Evolutionary conservation across 163 green algal genomes (phyloP).

Genomic region (Botryococcus braunii): DNA sequence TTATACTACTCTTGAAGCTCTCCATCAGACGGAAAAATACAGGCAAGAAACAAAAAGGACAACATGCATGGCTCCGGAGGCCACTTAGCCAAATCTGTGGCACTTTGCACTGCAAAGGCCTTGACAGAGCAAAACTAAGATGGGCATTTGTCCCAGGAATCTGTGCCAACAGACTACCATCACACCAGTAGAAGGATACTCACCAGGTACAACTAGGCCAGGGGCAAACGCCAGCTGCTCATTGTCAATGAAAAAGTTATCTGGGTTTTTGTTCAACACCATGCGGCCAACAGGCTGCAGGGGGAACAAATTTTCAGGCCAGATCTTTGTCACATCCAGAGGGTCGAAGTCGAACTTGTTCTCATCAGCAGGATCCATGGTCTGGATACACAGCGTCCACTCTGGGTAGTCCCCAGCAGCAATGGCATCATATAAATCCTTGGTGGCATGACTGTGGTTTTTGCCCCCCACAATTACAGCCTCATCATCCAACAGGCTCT

Average conservation of each 20-base stretch:
- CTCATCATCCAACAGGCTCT: conserved; percentile 78
- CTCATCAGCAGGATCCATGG: conserved; percentile 78
- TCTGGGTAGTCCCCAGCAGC: conserved; percentile 81
- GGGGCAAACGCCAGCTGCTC: conserved; percentile 94
- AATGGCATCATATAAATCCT: conserved; percentile 85
- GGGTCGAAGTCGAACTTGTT: conserved; percentile 88
- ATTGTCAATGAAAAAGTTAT: conserved; percentile 98
- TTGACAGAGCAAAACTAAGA: too few relatives aligned
- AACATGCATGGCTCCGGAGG: too few relatives aligned
- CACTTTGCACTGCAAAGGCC: too few relatives aligned
- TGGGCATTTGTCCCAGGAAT: too few relatives aligned
- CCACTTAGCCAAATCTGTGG: too few relatives aligned
- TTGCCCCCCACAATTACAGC: conserved; percentile 68
- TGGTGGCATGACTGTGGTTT: conserved; percentile 88
- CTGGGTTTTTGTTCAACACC: conserved; percentile 93
- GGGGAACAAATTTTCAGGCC: conserved; percentile 74
- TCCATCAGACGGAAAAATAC: too few relatives aligned
- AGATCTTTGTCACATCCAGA: conserved; percentile 77
- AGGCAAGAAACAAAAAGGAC: too few relatives aligned
- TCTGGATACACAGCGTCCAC: conserved; percentile 83
- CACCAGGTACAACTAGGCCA: conserved; percentile 83
- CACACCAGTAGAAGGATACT: too few relatives aligned
- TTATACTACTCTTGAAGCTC: too few relatives aligned
- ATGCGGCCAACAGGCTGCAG: conserved; percentile 81
- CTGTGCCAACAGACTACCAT: too few relatives aligned